Evolutionary conservation across 768 basidiomycete genomes (phyloP), one percentile per base, ranked within the genome.

Genomic region (Boletus eberwhitei): DNA sequence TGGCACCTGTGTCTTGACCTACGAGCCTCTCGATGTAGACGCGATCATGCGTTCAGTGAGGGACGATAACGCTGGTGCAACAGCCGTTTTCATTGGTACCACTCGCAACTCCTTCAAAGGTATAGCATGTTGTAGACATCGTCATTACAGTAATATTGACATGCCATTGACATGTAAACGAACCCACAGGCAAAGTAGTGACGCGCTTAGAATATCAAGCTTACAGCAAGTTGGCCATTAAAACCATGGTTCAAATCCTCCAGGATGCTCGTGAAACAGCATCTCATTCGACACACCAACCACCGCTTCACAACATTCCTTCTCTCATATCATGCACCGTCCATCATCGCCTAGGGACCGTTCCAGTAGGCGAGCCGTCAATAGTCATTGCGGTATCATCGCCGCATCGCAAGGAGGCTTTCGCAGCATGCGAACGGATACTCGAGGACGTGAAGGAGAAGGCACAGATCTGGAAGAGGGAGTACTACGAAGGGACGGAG

Each of bases 381-480:
- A 90, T 94, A 56, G 88, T 93, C 46, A 85, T 95, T 55, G 87
- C 88, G 1, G 90, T 93, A 5, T 87, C 90, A 3, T 86, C 88
- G 12, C 87, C 91, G 8, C 92, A 93, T 70, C 80, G 93, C 32
- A 85, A 83, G 61, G 90, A 90, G 65, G 86, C 89, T 8, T 93
- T 93, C 65, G 70, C 76, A 48, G 86, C 84, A 17, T 91, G 89
- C 67, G 91, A 93, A 70, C 81, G 75, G 61, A 83, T 94, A 54
- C 76, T 96, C n/a, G 93, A 96, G 68, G 80, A 85, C 54, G 86
- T 95, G 52, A 96, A 96, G 75, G 73, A 71, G 56, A 86, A 82
- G 64, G 90, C 80, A 39, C 92, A 91, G 70, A 88, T 95, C 59
- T 96, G 93, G 93, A 95, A 96, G 75, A 74, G 88, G 62, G 93